Conservation (phyloP, 2,329 filamentous ascomycete species). For the Diaporthe sp. region DNA sequence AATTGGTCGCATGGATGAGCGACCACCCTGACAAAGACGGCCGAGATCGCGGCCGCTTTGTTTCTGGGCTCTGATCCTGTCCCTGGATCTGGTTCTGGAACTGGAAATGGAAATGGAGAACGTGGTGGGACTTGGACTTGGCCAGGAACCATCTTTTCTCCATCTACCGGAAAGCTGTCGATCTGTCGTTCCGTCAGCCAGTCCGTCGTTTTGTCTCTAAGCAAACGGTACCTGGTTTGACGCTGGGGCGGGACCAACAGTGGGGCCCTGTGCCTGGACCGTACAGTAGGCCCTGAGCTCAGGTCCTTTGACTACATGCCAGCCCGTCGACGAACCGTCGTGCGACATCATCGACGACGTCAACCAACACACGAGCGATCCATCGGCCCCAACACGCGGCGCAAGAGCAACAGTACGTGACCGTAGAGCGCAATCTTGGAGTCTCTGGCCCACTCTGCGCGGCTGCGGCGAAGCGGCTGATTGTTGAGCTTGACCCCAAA, state of each 20-base stretch:
- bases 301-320: background rate
- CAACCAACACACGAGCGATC: conserved; percentile 15
- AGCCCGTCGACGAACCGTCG: background rate
- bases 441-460: conserved; percentile 6
- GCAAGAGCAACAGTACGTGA: background rate
- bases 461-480: conserved; percentile 33
- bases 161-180: background rate
- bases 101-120: conserved; percentile 17
- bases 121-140: conserved; percentile 8
- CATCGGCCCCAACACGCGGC: background rate
- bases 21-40: conserved; percentile 27
- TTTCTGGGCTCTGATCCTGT: conserved; percentile 10
- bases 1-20: conserved; percentile 13
- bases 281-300: conserved; percentile 6
- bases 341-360: conserved; percentile 16
- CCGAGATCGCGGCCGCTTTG: conserved; percentile 35
- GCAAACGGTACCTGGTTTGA: conserved; percentile 15
- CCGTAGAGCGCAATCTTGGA: conserved; percentile 3
- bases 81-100: background rate
- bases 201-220: conserved; percentile 26
- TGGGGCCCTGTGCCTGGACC: conserved; percentile 22
- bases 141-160: background rate
- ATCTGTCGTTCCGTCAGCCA: background rate
- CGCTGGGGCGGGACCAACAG: conserved; percentile 15
- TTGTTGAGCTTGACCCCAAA: conserved; percentile 1